Base-by-base conservation (phyloP, 2,329 filamentous ascomycete species). In the Pyrenophora graminea region DNA sequence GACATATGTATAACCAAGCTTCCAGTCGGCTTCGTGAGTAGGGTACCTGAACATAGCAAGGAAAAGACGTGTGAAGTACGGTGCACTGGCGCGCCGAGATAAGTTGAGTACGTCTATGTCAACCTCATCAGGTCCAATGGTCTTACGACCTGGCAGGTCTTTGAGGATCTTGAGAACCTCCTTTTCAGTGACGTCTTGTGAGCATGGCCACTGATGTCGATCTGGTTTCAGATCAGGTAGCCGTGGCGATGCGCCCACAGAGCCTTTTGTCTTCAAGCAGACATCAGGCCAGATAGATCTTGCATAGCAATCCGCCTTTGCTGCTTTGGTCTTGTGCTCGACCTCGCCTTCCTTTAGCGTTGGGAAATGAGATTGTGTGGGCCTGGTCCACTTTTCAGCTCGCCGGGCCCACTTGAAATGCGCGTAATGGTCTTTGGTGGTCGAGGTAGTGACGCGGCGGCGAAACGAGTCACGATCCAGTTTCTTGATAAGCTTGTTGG, bases 1-100 rank as follows among this genome's bases (percentile, higher is more conserved):
- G 15, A 57, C 55, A 13, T 7, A 34, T 34, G 33, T 17, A n/a
- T n/a, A 13, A 34, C 21, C 21, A 7, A 23, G 21, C 21, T 23
- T 23, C 21, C 21, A 23, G 7, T 23, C 21, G 21, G 21, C 21
- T 23, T 23, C 21, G 21, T 23, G 21, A 7, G 21, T 23, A 7
- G 21, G 7, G 21, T 23, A 7, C 7, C 7, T 23, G 21, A 23
- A 23, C 21, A 23, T 23, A 7, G 21, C 21, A 23, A 4, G 21
- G 21, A 34, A 34, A 7, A 34, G 33, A 17, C 13, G 13, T 3
- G 10, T 34, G 33, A 34, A 17, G 6, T 34, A 34, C n/a, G 33
- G 33, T 7, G 33, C 15, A 15, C 3, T 3, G 17, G 15, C 33
- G 18, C 3, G 63, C 52, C 4, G 63, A 66, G 10, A 36, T 62